Percentiles rank a stretch among this genome's conserved stretches.
Evolutionary conservation across 306 rosid species (phyloP).

Genomic region (Vachellia pachyceras): DNA sequence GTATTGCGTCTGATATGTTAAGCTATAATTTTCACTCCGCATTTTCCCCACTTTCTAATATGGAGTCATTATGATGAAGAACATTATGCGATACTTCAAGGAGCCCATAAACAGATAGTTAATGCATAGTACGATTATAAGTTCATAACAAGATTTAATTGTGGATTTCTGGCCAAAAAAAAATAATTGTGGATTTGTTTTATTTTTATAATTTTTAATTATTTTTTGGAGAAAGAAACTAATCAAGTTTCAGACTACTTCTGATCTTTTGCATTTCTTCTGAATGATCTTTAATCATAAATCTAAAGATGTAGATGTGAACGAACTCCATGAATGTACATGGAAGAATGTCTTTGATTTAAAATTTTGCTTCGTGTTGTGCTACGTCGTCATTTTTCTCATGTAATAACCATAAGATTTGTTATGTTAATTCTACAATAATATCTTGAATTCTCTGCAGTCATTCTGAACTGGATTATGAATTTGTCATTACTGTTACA

Average conservation of each 20-base stretch:
- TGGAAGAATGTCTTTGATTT: neutral
- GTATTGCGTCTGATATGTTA: neutral
- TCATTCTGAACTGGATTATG: neutral
- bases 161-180: no score
- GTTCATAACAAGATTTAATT: neutral
- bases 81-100: no score
- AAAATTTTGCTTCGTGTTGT: neutral
- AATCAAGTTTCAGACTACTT: neutral
- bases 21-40: neutral
- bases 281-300: neutral
- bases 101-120: neutral
- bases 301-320: slow-evolving; percentile 2
- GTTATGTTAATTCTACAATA: neutral
- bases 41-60: neutral
- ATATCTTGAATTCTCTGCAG: neutral
- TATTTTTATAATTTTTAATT: neutral
- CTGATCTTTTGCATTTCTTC: neutral
- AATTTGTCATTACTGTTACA: slow-evolving; percentile 2
- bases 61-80: no score
- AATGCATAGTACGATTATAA: neutral
- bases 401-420: neutral
- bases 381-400: slow-evolving; percentile 1
- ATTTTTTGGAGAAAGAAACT: neutral
- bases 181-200: neutral
- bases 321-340: slow-evolving; percentile 4